Evolutionary conservation across 140 eudicot species (phyloP).

Genomic region (Anethum foeniculum): DNA sequence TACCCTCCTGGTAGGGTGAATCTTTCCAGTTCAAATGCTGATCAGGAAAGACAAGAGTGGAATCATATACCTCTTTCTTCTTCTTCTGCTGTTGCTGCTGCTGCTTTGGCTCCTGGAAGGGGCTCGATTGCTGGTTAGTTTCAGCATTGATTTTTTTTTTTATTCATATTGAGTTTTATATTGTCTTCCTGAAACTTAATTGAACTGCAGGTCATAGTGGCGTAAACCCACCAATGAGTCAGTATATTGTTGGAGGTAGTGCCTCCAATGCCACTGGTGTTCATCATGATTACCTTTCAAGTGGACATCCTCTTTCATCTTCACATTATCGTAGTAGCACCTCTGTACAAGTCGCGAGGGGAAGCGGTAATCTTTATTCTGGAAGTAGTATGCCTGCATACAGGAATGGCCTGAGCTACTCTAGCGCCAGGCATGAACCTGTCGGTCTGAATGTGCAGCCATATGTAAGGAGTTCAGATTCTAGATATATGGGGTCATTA

Average conservation of each 20-base stretch:
- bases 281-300: constrained; percentile 20
- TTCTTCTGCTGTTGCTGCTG: constrained; percentile 1
- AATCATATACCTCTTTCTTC: constrained; percentile 23
- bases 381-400: constrained; percentile 36
- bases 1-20: constrained; percentile 23
- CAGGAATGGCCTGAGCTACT: constrained; percentile 29
- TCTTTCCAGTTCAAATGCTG: constrained; percentile 13
- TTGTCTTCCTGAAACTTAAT: not conserved
- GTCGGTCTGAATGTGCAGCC: constrained; percentile 24
- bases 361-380: constrained; percentile 25
- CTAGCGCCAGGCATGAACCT: constrained; percentile 32
- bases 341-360: constrained; percentile 30
- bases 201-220: constrained; percentile 24
- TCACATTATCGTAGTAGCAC: constrained; percentile 25
- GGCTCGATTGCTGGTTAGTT: constrained; percentile 18
- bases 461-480: constrained; percentile 21
- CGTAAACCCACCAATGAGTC: constrained; percentile 30
- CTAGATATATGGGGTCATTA: constrained; percentile 37
- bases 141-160: not conserved
- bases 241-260: constrained; percentile 30
- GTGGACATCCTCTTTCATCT: constrained; percentile 26
- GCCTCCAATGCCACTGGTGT: constrained; percentile 11
- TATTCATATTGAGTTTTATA: not conserved
- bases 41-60: constrained; percentile 29
- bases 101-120: constrained; percentile 23